Percentiles rank a stretch among this genome's conserved stretches.
phyloP scores from a whole-genome alignment of 2,329 filamentous ascomycete genomes.

The Venturia oleaginea region DNA sequence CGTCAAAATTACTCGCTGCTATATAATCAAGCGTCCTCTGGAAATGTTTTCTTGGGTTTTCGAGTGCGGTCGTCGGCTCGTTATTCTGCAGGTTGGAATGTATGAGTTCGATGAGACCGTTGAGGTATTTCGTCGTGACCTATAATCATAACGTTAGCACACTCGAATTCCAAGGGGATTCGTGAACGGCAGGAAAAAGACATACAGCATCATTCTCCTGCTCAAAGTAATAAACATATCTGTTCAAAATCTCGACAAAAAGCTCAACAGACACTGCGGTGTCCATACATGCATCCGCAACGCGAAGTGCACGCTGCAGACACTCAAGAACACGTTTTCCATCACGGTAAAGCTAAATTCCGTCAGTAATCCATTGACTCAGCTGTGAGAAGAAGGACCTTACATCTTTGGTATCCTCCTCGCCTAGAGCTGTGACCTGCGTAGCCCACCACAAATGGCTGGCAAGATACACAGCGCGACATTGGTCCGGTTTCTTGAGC shows the following conservation, averaged over 20 bases:
- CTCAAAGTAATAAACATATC: conserved; percentile 99
- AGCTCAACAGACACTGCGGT: conserved; percentile 93
- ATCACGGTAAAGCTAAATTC: conserved; percentile 78
- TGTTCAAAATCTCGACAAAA: conserved; percentile 95
- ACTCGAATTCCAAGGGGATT: not conserved
- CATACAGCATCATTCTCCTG: conserved; percentile 91
- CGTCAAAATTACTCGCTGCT: conserved; percentile 81
- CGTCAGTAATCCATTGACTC: not conserved
- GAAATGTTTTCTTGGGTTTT: conserved; percentile 89
- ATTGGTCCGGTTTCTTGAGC: conserved; percentile 96
- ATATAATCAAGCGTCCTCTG: conserved; percentile 93
- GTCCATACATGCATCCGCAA: conserved; percentile 98
- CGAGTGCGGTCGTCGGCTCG: conserved; percentile 71
- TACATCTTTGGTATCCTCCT: conserved; percentile 73
- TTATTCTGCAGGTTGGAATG: conserved; percentile 89
- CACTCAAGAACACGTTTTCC: conserved; percentile 96
- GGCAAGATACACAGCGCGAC: conserved; percentile 88
- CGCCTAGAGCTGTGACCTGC: conserved; percentile 65
- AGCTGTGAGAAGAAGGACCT: conserved; percentile 30
- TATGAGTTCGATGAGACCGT: conserved; percentile 95
- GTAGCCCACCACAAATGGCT: conserved; percentile 98
- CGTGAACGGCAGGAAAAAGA: conserved; percentile 13
- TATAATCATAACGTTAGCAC: conserved; percentile 25
- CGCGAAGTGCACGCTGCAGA: conserved; percentile 84
- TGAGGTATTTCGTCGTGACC: conserved; percentile 94